Evolutionary conservation across 2,329 filamentous ascomycete genomes (phyloP), one percentile per base, ranked within the genome.

Genomic region (Seiridium unicorne): DNA sequence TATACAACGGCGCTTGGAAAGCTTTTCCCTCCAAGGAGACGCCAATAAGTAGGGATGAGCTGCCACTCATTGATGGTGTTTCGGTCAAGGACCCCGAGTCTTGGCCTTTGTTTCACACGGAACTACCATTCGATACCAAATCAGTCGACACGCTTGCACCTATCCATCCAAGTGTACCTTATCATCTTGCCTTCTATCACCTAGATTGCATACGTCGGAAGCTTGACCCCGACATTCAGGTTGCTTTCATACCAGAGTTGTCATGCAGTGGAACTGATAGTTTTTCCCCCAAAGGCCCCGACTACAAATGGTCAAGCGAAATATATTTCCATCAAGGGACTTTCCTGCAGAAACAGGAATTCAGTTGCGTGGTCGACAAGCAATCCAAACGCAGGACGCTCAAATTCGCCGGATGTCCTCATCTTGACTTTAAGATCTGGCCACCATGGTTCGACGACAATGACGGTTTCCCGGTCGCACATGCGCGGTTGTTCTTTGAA

Each of bases 101-200:
- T 53, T 53, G 10, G 26, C 49, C 32, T 36, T 32, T 35, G 26
- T 53, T 53, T 11, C 18, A 36, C 49, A 55, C 42, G 10, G 13
- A 46, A 9, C 18, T 46, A 18, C 55, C 55, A 1, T 46, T 47
- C 18, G 55, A 57, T 36, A 11, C 44, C 18, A 13, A 31, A 7
- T 60, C 46, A 1, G 31, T 58, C 26, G 44, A 38, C 26, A 54
- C 46, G 8, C 9, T 60, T 3, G 35, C 13, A 54, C 59, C 59
- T 51, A 31, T 57, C 13, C 54, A 60, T 11, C 54, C 59, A 36
- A 46, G 36, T 18, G 53, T 60, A 35, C 54, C 54, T 35, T 60
- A 60, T 18, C 46, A 57, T 36, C 47, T 60, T n/a, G 54, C 59
- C 13, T 44, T 60, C 47, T 60, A 58, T 36, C 59, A 60, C 55